Evolutionary conservation across 2,329 filamentous ascomycete genomes (phyloP).

Genomic region (Chaetomiaceae sp.): DNA sequence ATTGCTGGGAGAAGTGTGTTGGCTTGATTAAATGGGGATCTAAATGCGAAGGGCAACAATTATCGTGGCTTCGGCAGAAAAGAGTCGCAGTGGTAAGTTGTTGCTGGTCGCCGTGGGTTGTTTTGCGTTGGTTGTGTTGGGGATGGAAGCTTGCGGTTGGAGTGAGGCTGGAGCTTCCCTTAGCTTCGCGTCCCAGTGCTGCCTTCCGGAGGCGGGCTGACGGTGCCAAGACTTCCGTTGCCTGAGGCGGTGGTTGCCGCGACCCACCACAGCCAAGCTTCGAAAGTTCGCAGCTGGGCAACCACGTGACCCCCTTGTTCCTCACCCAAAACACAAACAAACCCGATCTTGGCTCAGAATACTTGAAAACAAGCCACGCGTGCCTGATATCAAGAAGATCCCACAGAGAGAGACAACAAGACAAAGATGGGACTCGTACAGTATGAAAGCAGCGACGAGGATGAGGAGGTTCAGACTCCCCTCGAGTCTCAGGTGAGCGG

Average conservation of each 20-base stretch:
- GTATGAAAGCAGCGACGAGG: slow-evolving; percentile 51
- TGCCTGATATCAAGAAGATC: background rate
- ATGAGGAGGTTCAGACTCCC: slow-evolving; percentile 34
- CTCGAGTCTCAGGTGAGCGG: slow-evolving; percentile 1
- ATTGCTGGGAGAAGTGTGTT: slow-evolving; percentile 10
- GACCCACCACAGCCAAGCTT: slow-evolving; percentile 5
- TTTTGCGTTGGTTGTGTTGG: slow-evolving; percentile 14
- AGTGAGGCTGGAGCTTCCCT: slow-evolving; percentile 28
- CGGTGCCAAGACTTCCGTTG: slow-evolving; percentile 14
- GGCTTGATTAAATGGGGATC: background rate
- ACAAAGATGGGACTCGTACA: slow-evolving; percentile 38
- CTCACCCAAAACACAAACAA: slow-evolving; percentile 12
- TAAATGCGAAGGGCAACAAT: background rate
- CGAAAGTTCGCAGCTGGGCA: too few relatives aligned
- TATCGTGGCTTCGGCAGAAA: background rate
- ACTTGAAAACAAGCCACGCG: background rate
- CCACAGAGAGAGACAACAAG: background rate
- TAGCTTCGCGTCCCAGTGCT: slow-evolving; percentile 32
- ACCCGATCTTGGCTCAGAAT: background rate
- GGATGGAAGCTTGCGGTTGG: slow-evolving; percentile 21
- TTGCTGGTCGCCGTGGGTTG: background rate
- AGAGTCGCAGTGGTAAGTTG: background rate
- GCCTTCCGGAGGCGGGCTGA: slow-evolving; percentile 24
- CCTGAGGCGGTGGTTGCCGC: too few relatives aligned
- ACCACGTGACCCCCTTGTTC: slow-evolving; percentile 27